These are phyloP conservation scores for Groenewaldozyma salmanticensis DNA, from an alignment of 805 yeast genomes.

Conservation along the genomic window DNA sequence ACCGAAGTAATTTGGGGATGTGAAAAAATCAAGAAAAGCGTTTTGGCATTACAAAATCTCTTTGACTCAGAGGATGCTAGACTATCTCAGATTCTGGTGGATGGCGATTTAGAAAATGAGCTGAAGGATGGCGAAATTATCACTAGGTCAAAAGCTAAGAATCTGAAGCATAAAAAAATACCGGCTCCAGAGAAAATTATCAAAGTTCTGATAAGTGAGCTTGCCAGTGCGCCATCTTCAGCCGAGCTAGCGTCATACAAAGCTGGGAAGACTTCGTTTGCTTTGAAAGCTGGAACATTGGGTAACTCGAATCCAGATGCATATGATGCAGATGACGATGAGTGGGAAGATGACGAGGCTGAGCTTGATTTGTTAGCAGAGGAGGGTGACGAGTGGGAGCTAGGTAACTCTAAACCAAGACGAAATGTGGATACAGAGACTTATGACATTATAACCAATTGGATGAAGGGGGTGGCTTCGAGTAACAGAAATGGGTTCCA, in stretches of 20 bases:
- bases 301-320: too few species aligned
- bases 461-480: not conserved
- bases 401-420: not conserved
- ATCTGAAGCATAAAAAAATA: slow-evolving; percentile 46
- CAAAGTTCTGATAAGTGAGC: slow-evolving; percentile 59
- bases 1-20: slow-evolving; percentile 76
- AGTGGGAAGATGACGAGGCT: not conserved
- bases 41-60: slow-evolving; percentile 62
- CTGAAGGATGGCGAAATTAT: slow-evolving; percentile 45
- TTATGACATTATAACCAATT: not conserved
- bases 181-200: slow-evolving; percentile 65
- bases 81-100: slow-evolving; percentile 44
- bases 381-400: not conserved
- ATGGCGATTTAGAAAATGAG: slow-evolving; percentile 52
- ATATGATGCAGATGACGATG: not conserved
- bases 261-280: slow-evolving; percentile 9
- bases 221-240: slow-evolving; percentile 51
- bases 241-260: slow-evolving; percentile 32
- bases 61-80: slow-evolving; percentile 49
- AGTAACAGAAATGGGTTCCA: too few species aligned
- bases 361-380: too few species aligned
- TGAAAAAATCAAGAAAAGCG: slow-evolving; percentile 53
- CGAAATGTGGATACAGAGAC: not conserved
- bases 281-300: slow-evolving; percentile 8
- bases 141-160: slow-evolving; percentile 76